Evolutionary conservation across 2,329 filamentous ascomycete species (phyloP).

Genomic region (Hypoxylon sp.): DNA sequence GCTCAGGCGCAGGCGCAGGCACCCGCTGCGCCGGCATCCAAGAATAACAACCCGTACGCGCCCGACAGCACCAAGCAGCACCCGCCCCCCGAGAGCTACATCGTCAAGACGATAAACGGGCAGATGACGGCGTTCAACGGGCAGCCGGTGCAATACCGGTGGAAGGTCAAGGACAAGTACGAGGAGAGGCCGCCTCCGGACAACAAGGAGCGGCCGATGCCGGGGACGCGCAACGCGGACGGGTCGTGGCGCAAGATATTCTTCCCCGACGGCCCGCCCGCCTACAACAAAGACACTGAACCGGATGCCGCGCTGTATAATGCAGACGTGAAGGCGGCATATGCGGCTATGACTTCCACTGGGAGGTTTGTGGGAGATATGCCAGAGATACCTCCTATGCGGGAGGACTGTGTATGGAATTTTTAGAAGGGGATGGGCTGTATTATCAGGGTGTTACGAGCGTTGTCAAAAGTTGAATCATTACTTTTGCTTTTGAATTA

Average conservation of each 20-base stretch:
- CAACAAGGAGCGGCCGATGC: constrained; percentile 46
- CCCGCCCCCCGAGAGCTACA: constrained; percentile 59
- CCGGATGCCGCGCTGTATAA: constrained; percentile 65
- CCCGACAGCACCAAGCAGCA: constrained; percentile 59
- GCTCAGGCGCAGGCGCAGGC: constrained; percentile 25
- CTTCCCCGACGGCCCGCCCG: constrained; percentile 77
- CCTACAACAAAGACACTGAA: constrained; percentile 73
- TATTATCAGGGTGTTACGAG: background rate
- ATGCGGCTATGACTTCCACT: constrained; percentile 71
- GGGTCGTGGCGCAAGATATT: constrained; percentile 74
- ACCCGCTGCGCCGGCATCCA: constrained; percentile 33
- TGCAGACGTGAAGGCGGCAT: constrained; percentile 70
- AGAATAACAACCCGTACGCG: constrained; percentile 56
- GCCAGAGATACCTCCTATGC: constrained; percentile 80
- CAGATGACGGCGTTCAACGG: constrained; percentile 71
- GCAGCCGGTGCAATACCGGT: constrained; percentile 70
- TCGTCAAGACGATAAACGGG: constrained; percentile 56
- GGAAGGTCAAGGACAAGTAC: constrained; percentile 45
- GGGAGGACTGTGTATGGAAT: constrained; percentile 80
- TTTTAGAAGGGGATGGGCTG: constrained; percentile 62
- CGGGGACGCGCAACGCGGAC: constrained; percentile 64
- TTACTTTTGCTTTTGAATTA: no score
- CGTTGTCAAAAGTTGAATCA: background rate
- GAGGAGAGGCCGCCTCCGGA: constrained; percentile 31
- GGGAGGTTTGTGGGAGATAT: constrained; percentile 79